These are phyloP conservation scores for Colletotrichum sp. DNA, from an alignment of 2,329 filamentous ascomycete genomes.

Conservation along the genomic window DNA sequence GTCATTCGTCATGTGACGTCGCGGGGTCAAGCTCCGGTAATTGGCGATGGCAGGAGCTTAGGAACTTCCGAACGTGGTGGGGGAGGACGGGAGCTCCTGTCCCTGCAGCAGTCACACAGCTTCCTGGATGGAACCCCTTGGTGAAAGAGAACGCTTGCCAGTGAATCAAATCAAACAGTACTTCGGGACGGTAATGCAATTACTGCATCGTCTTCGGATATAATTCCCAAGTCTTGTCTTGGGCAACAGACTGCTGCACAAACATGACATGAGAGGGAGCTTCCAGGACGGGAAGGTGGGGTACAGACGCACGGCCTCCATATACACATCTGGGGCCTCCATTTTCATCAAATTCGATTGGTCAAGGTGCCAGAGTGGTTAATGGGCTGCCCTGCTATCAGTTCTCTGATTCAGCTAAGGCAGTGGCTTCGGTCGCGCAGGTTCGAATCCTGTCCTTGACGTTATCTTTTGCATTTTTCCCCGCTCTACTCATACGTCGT, in stretches of 20 bases:
- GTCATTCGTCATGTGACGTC: constrained; percentile 21
- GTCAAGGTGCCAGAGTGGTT: constrained; percentile 13
- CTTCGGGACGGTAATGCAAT: neutral
- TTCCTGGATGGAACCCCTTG: neutral
- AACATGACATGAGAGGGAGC: neutral
- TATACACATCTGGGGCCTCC: neutral
- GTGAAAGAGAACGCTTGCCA: fast-evolving
- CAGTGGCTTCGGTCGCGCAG: constrained; percentile 13
- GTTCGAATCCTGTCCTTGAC: constrained; percentile 14
- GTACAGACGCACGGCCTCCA: neutral
- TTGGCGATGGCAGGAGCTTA: neutral
- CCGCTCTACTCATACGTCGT: too few relatives aligned
- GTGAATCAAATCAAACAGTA: neutral
- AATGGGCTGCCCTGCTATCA: constrained; percentile 12
- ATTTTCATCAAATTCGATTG: neutral
- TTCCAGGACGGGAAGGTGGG: neutral
- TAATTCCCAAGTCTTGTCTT: neutral
- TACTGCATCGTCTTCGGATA: neutral
- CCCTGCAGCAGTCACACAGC: neutral
- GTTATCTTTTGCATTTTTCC: neutral
- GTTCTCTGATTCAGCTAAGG: neutral
- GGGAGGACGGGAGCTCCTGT: neutral
- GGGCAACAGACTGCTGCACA: neutral
- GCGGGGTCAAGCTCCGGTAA: constrained; percentile 10
- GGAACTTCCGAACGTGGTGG: neutral